Evolutionary conservation across 2,329 filamentous ascomycete species (phyloP).

Genomic region (Paraphaeosphaeria minitans): DNA sequence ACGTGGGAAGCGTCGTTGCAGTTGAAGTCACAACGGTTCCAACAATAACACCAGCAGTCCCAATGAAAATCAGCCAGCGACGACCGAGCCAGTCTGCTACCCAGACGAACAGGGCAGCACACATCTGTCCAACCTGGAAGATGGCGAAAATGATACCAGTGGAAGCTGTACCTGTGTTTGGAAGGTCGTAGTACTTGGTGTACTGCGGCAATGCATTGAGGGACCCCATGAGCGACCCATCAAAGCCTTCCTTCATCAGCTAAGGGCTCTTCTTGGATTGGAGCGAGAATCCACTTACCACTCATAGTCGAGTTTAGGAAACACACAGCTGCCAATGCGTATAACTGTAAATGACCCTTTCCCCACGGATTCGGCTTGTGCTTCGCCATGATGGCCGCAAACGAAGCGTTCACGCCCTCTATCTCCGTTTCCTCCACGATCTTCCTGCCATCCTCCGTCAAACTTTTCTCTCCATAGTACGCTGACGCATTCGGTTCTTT

Average conservation of each 20-base stretch:
- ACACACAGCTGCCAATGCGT: constrained; percentile 41
- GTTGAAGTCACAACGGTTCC: constrained; percentile 31
- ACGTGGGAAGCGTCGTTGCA: constrained; percentile 24
- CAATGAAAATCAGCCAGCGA: constrained; percentile 51
- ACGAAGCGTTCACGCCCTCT: constrained; percentile 21
- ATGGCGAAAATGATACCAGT: constrained; percentile 55
- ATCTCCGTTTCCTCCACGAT: constrained; percentile 22
- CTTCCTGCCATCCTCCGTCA: constrained; percentile 27
- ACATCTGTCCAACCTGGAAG: constrained; percentile 50
- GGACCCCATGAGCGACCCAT: constrained; percentile 52
- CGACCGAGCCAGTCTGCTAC: constrained; percentile 54
- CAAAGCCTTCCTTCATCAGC: constrained; percentile 40
- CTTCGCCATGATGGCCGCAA: constrained; percentile 28
- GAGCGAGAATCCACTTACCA: constrained; percentile 26
- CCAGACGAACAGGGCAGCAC: constrained; percentile 51
- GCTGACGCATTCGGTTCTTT: constrained; percentile 9
- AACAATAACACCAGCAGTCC: constrained; percentile 32
- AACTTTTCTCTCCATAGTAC: constrained; percentile 19
- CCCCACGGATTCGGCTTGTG: constrained; percentile 32
- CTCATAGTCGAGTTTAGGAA: constrained; percentile 48
- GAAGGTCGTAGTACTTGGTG: constrained; percentile 48
- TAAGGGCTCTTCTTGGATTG: not conserved
- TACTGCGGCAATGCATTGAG: constrained; percentile 54
- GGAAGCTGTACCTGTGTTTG: constrained; percentile 43
- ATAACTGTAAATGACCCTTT: constrained; percentile 29